Conservation (phyloP, 805 yeast genomes). For the Zygosaccharomyces lentus region DNA sequence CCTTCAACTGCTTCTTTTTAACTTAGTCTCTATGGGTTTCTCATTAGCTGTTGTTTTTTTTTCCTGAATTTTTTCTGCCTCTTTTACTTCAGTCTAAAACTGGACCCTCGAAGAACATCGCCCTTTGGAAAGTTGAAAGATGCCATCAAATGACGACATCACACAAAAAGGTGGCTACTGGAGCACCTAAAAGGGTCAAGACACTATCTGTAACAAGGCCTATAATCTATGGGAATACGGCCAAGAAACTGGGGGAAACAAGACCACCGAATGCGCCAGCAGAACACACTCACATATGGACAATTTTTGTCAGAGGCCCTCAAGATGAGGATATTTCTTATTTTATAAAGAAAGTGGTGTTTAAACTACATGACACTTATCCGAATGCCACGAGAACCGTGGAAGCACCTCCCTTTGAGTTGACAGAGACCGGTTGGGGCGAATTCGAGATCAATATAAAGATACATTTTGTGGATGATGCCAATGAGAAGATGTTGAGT, state of each 20-base stretch:
- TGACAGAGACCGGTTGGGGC: constrained; percentile 99
- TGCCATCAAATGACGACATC: neutral
- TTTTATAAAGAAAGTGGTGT: constrained; percentile 83
- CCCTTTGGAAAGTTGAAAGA: neutral
- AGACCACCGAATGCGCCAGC: constrained; percentile 62
- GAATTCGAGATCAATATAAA: constrained; percentile 91
- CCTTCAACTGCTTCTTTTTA: neutral
- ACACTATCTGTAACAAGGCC: constrained; percentile 73
- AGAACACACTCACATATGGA: constrained; percentile 96
- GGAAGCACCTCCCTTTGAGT: constrained; percentile 89
- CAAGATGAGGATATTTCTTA: constrained; percentile 73
- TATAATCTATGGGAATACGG: constrained; percentile 74
- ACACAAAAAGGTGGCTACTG: constrained; percentile 21
- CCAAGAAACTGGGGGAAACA: constrained; percentile 57
- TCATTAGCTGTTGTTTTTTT: neutral
- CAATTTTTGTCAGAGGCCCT: constrained; percentile 83
- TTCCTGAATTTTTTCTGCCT: neutral
- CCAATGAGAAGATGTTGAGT: constrained; percentile 81
- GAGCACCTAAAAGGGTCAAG: constrained; percentile 35
- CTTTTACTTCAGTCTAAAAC: neutral
- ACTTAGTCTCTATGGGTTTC: neutral
- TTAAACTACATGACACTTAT: constrained; percentile 93
- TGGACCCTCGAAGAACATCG: neutral
- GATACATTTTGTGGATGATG: constrained; percentile 78
- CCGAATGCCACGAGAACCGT: constrained; percentile 79